Evolutionary conservation across 164 flowering plant genomes (phyloP).

Genomic region (Vitis cinerea): DNA sequence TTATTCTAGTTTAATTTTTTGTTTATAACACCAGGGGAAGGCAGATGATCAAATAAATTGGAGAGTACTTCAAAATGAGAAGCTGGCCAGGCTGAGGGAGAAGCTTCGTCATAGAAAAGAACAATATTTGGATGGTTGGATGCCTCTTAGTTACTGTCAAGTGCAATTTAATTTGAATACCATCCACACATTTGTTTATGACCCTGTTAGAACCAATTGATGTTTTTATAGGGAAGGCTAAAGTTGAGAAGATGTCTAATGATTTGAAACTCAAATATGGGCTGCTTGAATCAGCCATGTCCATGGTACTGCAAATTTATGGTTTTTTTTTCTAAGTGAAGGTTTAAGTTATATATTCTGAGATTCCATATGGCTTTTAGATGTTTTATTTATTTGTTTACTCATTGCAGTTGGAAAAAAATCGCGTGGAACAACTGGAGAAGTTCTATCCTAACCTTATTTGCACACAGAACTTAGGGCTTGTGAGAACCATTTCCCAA

Average conservation of each 20-base stretch:
- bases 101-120: conserved; percentile 58
- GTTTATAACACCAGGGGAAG: conserved; percentile 53
- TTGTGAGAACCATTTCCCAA: conserved; percentile 47
- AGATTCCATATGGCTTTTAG: neutral
- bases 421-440: conserved; percentile 78
- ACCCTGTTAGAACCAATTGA: conserved; percentile 4
- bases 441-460: conserved; percentile 84
- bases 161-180: neutral
- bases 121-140: conserved; percentile 65
- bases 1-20: conserved; percentile 1
- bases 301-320: conserved; percentile 36
- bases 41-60: conserved; percentile 80
- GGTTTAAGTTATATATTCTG: neutral
- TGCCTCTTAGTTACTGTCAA: conserved; percentile 11
- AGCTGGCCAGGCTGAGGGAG: conserved; percentile 67
- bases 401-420: conserved; percentile 65
- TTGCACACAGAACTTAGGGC: conserved; percentile 78
- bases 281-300: conserved; percentile 69
- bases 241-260: conserved; percentile 54
- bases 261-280: conserved; percentile 67
- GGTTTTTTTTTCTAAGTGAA: neutral
- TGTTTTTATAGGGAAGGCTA: conserved; percentile 63
- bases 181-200: neutral
- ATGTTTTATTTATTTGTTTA: conserved; percentile 6
- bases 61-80: conserved; percentile 78